Evolutionary conservation across 2,329 filamentous ascomycete species (phyloP).

Genomic region (Alternaria burnsii): DNA sequence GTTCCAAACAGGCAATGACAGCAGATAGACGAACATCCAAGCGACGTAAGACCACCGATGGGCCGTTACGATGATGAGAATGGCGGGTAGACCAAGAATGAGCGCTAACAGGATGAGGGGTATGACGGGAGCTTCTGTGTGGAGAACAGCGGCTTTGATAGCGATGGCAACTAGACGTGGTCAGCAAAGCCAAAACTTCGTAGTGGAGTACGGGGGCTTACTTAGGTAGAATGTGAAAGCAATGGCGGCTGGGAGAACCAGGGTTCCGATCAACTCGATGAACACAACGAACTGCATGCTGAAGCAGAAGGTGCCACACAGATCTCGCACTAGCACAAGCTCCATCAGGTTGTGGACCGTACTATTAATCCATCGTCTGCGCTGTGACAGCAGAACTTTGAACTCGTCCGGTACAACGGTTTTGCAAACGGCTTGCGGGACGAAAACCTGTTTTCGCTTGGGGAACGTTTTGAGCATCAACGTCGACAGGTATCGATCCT

Average conservation of each 20-base stretch:
- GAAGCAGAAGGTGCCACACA: constrained; percentile 99
- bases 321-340: constrained; percentile 89
- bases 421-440: constrained; percentile 98
- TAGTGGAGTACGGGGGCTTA: constrained; percentile 60
- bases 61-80: constrained; percentile 91
- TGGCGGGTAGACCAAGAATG: constrained; percentile 90
- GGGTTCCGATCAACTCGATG: constrained; percentile 91
- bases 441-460: constrained; percentile 98
- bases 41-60: constrained; percentile 90
- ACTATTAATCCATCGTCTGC: constrained; percentile 98
- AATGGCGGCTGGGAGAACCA: constrained; percentile 95
- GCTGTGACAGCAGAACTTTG: constrained; percentile 89
- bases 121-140: constrained; percentile 76
- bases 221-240: constrained; percentile 95
- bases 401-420: constrained; percentile 95
- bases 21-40: constrained; percentile 97
- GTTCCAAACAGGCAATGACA: constrained; percentile 96
- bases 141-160: constrained; percentile 70
- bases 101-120: constrained; percentile 87
- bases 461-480: constrained; percentile 99
- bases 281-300: constrained; percentile 99
- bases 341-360: constrained; percentile 99
- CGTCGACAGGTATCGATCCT: constrained; percentile 94
- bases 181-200: constrained; percentile 33
- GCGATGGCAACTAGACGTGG: constrained; percentile 76